These are phyloP conservation scores for Sclerotinia subarctica DNA, from an alignment of 2,329 filamentous ascomycete genomes.

Conservation along the genomic window DNA sequence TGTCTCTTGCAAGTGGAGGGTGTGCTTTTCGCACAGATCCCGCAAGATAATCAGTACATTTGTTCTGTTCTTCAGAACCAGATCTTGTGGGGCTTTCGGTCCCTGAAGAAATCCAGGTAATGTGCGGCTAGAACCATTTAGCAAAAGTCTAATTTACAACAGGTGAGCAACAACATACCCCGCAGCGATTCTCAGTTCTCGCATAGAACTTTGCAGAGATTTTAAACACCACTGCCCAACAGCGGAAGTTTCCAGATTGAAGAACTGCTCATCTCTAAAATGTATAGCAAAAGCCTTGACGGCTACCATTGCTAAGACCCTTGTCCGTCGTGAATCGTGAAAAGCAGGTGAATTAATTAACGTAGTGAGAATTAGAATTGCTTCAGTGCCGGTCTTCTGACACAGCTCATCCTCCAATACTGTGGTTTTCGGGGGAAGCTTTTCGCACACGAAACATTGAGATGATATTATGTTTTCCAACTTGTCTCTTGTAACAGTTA, in stretches of 20 bases:
- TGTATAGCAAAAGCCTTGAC: constrained; percentile 69
- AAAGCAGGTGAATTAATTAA: constrained; percentile 47
- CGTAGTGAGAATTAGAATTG: constrained; percentile 46
- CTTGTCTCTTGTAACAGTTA: constrained; percentile 38
- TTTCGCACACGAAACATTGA: constrained; percentile 37
- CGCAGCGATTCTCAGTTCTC: constrained; percentile 81
- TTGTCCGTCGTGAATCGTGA: constrained; percentile 53
- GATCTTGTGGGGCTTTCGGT: constrained; percentile 37
- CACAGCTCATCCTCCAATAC: constrained; percentile 25
- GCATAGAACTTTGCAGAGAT: constrained; percentile 75
- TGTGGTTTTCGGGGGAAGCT: constrained; percentile 20
- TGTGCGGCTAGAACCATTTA: constrained; percentile 50
- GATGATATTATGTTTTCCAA: constrained; percentile 32
- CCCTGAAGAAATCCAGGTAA: constrained; percentile 63
- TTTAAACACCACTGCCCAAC: constrained; percentile 79
- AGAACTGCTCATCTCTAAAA: constrained; percentile 53
- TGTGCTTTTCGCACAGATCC: constrained; percentile 65
- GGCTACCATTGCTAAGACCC: constrained; percentile 68
- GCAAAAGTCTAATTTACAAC: neutral
- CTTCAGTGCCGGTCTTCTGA: constrained; percentile 39
- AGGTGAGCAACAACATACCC: constrained; percentile 46
- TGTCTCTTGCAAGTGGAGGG: constrained; percentile 71
- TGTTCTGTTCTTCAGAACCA: constrained; percentile 62
- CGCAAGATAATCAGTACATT: constrained; percentile 69
- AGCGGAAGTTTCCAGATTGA: constrained; percentile 64